A percentile compares a stretch with the other conserved stretches of the same genome.
Conservation (phyloP, 495 filamentous ascomycete species). For the Polyplosphaeria fusca region DNA sequence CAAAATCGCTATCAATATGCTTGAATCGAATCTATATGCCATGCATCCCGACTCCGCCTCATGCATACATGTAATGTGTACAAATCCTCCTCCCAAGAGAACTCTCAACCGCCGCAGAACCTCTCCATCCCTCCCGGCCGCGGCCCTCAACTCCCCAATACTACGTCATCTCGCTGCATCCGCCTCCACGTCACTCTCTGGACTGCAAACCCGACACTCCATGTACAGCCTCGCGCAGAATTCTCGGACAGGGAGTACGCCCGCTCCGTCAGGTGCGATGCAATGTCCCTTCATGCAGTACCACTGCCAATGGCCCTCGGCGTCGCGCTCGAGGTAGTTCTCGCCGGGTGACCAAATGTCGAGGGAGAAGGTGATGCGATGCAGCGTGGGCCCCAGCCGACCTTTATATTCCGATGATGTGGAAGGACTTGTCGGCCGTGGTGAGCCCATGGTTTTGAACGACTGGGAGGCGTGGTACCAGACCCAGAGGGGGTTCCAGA, state of each 20-base stretch:
- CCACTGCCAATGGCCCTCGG: constrained; percentile 21
- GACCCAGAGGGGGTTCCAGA: constrained; percentile 35
- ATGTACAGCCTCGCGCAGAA: constrained; percentile 27
- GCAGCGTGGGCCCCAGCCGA: constrained; percentile 14
- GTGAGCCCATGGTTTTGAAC: constrained; percentile 20
- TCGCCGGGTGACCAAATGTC: constrained; percentile 25
- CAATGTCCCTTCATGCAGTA: constrained; percentile 19
- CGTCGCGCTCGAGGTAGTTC: constrained; percentile 21
- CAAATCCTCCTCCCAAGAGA: no score
- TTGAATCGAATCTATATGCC: no score
- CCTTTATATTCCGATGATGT: background rate
- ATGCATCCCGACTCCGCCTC: no score
- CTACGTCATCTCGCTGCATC: no score
- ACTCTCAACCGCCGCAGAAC: no score
- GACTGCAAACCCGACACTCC: constrained; percentile 27
- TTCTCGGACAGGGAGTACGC: constrained; percentile 16
- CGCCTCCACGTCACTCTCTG: constrained; percentile 4
- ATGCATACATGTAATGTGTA: no score
- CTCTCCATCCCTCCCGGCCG: no score
- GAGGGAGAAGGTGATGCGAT: constrained; percentile 26
- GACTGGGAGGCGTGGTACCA: constrained; percentile 30
- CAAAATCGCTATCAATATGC: no score
- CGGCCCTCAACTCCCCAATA: no score
- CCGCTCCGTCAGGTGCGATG: background rate
- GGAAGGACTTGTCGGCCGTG: background rate